Evolutionary conservation across 2,329 filamentous ascomycete genomes (phyloP).

Genomic region (Dothideomycetes sp.): DNA sequence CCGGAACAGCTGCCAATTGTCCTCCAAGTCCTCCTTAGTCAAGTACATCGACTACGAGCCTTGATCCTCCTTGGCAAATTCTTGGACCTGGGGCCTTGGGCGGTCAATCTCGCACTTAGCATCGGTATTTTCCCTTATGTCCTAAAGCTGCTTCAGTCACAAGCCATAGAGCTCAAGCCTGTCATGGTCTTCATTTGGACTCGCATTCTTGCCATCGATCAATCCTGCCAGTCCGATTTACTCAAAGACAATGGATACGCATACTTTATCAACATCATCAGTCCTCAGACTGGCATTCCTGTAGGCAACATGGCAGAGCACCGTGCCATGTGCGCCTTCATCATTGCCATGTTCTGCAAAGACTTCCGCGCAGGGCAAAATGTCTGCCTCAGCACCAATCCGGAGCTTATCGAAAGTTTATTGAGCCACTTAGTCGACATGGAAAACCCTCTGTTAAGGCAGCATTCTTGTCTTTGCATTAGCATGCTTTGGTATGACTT

Average conservation of each 20-base stretch:
- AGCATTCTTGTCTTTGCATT: slow-evolving; percentile 93
- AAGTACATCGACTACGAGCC: slow-evolving; percentile 84
- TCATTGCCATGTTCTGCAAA: slow-evolving; percentile 94
- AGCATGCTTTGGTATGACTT: slow-evolving; percentile 91
- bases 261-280: slow-evolving; percentile 90
- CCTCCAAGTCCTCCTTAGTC: slow-evolving; percentile 87
- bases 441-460: slow-evolving; percentile 78
- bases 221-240: slow-evolving; percentile 84
- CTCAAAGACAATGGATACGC: slow-evolving; percentile 96
- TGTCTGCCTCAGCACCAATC: slow-evolving; percentile 79
- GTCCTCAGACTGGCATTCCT: slow-evolving; percentile 61
- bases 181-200: slow-evolving; percentile 99
- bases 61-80: slow-evolving; percentile 89
- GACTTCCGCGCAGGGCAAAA: slow-evolving; percentile 85
- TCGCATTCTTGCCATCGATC: slow-evolving; percentile 85
- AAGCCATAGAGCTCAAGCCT: slow-evolving; percentile 86
- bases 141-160: slow-evolving; percentile 91
- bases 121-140: slow-evolving; percentile 99
- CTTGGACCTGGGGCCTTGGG: slow-evolving; percentile 92
- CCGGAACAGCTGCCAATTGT: slow-evolving; percentile 95
- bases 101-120: slow-evolving; percentile 92
- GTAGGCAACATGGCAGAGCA: slow-evolving; percentile 81
- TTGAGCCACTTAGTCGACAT: slow-evolving; percentile 73
- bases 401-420: slow-evolving; percentile 83
- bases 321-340: slow-evolving; percentile 98